These are phyloP conservation scores for Aspergillus cejpii DNA, from an alignment of 2,329 filamentous ascomycete genomes.

Conservation along the genomic window DNA sequence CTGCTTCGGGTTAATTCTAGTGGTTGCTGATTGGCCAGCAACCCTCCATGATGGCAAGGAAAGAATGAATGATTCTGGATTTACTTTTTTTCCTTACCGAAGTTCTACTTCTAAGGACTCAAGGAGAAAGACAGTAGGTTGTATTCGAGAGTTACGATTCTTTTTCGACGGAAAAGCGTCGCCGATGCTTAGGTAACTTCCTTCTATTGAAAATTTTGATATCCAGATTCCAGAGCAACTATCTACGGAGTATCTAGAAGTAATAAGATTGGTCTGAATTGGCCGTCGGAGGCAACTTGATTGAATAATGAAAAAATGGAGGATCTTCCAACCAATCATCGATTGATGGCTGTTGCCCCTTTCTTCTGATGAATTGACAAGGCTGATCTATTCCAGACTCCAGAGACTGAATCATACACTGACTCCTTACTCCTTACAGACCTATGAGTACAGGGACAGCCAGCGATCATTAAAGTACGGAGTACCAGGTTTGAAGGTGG, in stretches of 20 bases:
- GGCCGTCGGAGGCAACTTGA: neutral
- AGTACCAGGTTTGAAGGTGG: too few species aligned
- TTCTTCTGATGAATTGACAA: neutral
- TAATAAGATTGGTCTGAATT: neutral
- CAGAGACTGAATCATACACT: neutral
- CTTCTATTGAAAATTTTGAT: neutral
- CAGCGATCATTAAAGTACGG: too few species aligned
- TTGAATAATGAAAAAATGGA: neutral
- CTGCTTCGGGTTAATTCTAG: constrained; percentile 7
- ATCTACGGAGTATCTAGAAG: neutral
- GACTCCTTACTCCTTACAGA: too few species aligned
- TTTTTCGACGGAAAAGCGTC: neutral
- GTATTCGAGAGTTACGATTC: neutral
- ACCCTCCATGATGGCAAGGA: neutral
- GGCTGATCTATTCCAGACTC: neutral
- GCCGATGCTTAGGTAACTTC: neutral
- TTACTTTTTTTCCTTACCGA: neutral
- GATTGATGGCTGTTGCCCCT: neutral
- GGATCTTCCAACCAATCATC: neutral
- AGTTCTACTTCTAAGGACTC: too few species aligned
- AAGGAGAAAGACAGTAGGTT: too few species aligned
- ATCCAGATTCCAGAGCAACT: too few species aligned
- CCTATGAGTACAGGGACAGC: neutral
- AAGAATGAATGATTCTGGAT: neutral
- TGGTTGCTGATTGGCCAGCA: constrained; percentile 8